Conservation (phyloP, 306 rosid species). For the Fagus sylvatica region DNA sequence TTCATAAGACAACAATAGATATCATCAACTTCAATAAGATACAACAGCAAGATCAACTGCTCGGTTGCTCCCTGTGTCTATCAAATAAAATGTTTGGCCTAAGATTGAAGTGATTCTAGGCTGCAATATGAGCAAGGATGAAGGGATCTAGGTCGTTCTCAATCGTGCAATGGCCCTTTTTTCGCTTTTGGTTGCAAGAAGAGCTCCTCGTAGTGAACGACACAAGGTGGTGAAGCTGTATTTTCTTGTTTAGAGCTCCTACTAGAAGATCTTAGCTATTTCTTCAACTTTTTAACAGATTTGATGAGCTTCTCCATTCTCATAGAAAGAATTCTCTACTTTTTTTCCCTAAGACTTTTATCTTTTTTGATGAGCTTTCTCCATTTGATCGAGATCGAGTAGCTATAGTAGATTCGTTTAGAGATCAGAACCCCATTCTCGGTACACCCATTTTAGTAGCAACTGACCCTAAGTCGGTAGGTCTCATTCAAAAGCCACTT, state of each 20-base stretch:
- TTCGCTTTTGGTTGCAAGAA: slow-evolving; percentile 22
- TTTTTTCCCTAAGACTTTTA: too few species aligned
- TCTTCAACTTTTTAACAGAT: slow-evolving; percentile 30
- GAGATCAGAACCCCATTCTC: too few species aligned
- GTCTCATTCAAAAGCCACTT: too few species aligned
- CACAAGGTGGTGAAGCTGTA: not conserved
- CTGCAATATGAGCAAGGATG: slow-evolving; percentile 27
- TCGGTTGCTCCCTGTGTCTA: not conserved
- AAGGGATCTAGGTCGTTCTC: slow-evolving; percentile 11
- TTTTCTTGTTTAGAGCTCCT: not conserved
- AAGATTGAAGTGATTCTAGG: slow-evolving; percentile 37
- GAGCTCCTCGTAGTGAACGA: slow-evolving; percentile 37
- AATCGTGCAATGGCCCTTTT: not conserved
- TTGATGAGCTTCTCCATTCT: slow-evolving; percentile 25
- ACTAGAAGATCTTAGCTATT: slow-evolving; percentile 4
- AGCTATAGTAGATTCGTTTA: too few species aligned
- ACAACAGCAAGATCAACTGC: not conserved
- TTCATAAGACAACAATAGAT: too few species aligned
- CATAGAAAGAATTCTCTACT: not conserved
- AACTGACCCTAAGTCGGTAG: too few species aligned
- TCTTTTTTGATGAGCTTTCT: not conserved
- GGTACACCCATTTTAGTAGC: too few species aligned
- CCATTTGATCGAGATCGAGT: too few species aligned
- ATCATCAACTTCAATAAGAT: not conserved
- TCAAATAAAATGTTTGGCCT: slow-evolving; percentile 41